Evolutionary conservation across 1,139 yeast species (phyloP).

Genomic region (Suhomyces taliae): DNA sequence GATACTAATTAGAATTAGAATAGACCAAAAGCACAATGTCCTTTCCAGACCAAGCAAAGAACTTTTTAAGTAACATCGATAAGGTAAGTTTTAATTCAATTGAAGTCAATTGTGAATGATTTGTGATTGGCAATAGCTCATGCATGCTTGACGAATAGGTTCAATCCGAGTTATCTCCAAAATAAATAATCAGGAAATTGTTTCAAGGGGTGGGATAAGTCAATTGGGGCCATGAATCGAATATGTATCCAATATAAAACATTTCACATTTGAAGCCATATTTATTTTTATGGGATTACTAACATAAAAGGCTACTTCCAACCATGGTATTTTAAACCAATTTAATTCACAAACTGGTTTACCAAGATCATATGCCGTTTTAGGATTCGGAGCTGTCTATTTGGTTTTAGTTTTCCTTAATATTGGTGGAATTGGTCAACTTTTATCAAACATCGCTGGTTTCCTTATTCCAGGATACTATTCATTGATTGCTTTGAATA

Average conservation of each 20-base stretch:
- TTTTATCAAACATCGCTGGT: conserved; percentile 89
- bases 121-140: background rate
- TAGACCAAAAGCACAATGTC: conserved; percentile 21
- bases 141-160: no score
- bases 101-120: background rate
- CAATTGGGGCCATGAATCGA: background rate
- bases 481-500: conserved; percentile 81
- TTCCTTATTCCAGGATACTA: conserved; percentile 88
- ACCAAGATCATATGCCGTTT: conserved; percentile 85
- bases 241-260: background rate
- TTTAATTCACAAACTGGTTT: conserved; percentile 69
- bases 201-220: background rate
- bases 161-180: no score
- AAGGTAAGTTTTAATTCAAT: conserved; percentile 22
- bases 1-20: background rate
- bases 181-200: no score
- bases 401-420: conserved; percentile 79
- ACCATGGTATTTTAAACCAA: conserved; percentile 44
- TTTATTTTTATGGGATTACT: background rate
- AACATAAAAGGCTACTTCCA: conserved; percentile 34
- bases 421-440: conserved; percentile 91
- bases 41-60: conserved; percentile 27
- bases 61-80: conserved; percentile 30
- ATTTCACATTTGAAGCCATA: no score
- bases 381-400: conserved; percentile 65